These are phyloP conservation scores for Cicer yamashitae DNA, from an alignment of 306 rosid species.

Conservation along the genomic window DNA sequence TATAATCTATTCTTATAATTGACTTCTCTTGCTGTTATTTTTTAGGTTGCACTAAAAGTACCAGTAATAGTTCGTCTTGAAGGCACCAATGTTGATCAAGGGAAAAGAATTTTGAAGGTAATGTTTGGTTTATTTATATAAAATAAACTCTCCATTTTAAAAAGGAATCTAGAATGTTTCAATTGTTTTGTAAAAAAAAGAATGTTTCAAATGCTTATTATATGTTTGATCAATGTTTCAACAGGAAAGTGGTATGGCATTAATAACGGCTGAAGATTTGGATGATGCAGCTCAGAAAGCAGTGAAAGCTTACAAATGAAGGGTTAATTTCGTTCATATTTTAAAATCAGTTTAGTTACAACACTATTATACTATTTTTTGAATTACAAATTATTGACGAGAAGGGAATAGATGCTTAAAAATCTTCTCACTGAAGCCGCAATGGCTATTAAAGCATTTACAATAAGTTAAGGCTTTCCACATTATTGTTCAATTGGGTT, in stretches of 20 bases:
- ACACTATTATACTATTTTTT: constrained; percentile 44
- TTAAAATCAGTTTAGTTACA: constrained; percentile 37
- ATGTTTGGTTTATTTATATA: constrained; percentile 18
- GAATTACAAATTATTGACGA: constrained; percentile 38
- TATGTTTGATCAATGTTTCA: constrained; percentile 40
- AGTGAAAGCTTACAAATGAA: constrained; percentile 73
- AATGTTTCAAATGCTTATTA: constrained; percentile 31
- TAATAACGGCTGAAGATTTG: constrained; percentile 95
- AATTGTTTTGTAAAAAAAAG: constrained; percentile 7
- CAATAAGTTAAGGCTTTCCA: constrained; percentile 49
- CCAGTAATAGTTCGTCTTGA: constrained; percentile 97
- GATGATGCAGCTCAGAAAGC: constrained; percentile 98
- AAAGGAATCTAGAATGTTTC: constrained; percentile 27
- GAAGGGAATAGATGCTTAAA: constrained; percentile 42
- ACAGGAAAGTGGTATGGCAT: constrained; percentile 94
- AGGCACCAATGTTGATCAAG: constrained; percentile 97
- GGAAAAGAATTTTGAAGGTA: constrained; percentile 92
- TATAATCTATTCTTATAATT: constrained; percentile 29
- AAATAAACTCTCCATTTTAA: background rate
- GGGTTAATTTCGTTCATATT: constrained; percentile 40
- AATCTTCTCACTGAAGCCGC: constrained; percentile 37
- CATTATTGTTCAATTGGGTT: constrained; percentile 36
- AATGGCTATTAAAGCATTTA: constrained; percentile 44
- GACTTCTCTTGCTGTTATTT: constrained; percentile 39
- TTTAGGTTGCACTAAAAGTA: constrained; percentile 84